Evolutionary conservation across 2,329 filamentous ascomycete species (phyloP).

Genomic region (Hymenoscyphus fraxineus): DNA sequence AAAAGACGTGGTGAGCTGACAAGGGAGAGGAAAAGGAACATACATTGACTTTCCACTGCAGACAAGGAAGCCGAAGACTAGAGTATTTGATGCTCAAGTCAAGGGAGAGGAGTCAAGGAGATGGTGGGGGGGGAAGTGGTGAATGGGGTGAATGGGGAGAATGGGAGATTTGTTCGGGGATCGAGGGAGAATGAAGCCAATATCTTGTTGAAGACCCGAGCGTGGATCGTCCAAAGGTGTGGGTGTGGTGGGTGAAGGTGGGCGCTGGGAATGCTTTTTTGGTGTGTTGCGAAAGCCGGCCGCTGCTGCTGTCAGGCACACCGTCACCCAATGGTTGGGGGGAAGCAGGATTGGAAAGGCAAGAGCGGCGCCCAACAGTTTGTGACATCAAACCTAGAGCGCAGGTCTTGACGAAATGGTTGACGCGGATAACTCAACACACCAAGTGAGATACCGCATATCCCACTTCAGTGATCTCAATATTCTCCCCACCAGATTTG

Average conservation of each 20-base stretch:
- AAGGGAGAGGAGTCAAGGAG: not conserved
- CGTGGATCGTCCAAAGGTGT: not conserved
- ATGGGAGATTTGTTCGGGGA: slow-evolving; percentile 6
- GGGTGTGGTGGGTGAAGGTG: not conserved
- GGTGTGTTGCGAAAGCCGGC: not conserved
- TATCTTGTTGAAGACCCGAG: slow-evolving; percentile 1
- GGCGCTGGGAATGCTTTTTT: not conserved
- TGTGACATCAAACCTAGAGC: not conserved
- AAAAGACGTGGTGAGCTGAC: slow-evolving; percentile 7
- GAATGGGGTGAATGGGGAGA: not conserved
- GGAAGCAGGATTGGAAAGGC: not conserved
- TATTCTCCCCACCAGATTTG: not conserved
- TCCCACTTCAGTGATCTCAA: not conserved
- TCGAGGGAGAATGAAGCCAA: not conserved
- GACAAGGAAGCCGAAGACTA: not conserved
- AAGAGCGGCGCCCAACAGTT: not conserved
- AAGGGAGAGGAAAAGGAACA: slow-evolving; percentile 5
- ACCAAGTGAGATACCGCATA: too few relatives aligned
- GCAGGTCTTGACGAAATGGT: not conserved
- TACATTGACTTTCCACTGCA: slow-evolving; percentile 8
- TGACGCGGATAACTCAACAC: not conserved
- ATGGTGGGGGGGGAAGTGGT: not conserved
- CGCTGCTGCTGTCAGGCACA: not conserved
- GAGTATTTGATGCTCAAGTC: slow-evolving; percentile 11
- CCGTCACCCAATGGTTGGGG: not conserved